Evolutionary conservation across 129 eudicot species (phyloP).

Genomic region (Escallonia herrerae): DNA sequence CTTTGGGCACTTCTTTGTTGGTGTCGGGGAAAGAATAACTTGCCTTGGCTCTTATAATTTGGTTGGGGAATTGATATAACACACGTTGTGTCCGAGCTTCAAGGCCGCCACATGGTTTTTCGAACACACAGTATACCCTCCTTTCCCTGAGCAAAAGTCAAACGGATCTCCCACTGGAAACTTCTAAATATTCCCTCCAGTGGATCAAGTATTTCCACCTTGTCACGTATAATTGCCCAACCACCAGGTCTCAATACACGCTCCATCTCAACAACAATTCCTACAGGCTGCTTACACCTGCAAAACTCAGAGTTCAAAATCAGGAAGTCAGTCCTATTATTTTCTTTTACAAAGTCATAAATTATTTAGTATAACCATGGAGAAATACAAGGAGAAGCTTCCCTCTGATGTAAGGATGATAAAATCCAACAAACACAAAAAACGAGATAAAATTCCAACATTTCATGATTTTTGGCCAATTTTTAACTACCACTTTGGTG

Average conservation of each 20-base stretch:
- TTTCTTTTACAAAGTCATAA: neutral
- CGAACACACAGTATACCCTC: conserved; percentile 87
- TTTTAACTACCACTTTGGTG: too few species aligned
- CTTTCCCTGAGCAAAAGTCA: conserved; percentile 65
- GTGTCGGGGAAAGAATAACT: too few species aligned
- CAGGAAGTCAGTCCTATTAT: conserved; percentile 1
- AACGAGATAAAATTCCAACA: too few species aligned
- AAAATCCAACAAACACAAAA: too few species aligned
- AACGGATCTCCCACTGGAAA: conserved; percentile 83
- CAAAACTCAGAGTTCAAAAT: conserved; percentile 7
- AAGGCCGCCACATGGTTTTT: conserved; percentile 87
- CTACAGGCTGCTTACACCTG: conserved; percentile 79
- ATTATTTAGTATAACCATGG: too few species aligned
- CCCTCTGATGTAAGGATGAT: too few species aligned
- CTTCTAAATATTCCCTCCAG: conserved; percentile 67
- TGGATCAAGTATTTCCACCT: conserved; percentile 64
- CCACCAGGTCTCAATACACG: conserved; percentile 78
- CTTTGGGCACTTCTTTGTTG: neutral
- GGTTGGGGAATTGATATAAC: too few species aligned
- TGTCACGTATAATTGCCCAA: conserved; percentile 87
- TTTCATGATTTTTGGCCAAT: too few species aligned
- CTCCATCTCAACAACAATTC: conserved; percentile 87
- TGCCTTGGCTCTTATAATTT: too few species aligned
- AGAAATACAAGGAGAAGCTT: too few species aligned
- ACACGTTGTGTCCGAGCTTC: conserved; percentile 6